Base-by-base conservation (phyloP, 2,329 filamentous ascomycete genomes). In the Hypoxylon sp. region DNA sequence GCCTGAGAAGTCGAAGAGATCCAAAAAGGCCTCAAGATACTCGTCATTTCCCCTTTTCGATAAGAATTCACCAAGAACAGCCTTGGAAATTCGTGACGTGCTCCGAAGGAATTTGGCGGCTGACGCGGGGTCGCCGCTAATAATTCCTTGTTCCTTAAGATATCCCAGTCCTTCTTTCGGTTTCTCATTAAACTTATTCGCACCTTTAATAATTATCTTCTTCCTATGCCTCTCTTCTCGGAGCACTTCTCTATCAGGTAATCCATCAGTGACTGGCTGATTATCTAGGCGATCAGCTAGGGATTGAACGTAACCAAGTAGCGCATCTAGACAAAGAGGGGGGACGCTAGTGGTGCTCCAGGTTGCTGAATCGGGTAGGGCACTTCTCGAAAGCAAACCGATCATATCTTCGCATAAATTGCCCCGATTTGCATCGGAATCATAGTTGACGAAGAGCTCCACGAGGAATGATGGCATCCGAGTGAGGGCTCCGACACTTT, bases 311-410 rank as follows among this genome's bases (percentile, higher is more conserved):
- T 94, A 98, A 14, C 94, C 91, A 24, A 99, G 85, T 10, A 99
- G 84, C 9, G 96, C 94, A 81, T 99, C 96, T 22, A 99, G 85
- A 75, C 96, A 99, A 2, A 99, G 83, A 0, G 96, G 96, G 14
- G 96, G 96, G 1, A 99, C 97, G 77, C 97, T 99, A 4, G 95
- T 98, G 10, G 96, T 99, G 79, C 97, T 99, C 96, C 96, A 99
- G 5, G 94, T 98, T 5, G 95, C 96, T 8, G 96, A 97, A 79
- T 99, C 96, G 0, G 96, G 97, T 71, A 99, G 92, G 1, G 96
- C 96, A 78, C 98, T 99, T 65, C 96, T 89, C 19, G 96, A 95
- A 14, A 99, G 84, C 35, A 99, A 86, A 0, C 96, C 95, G 67
- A 99, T 90, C 87, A 98, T 92, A 77, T 99, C 97, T 82, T 97